A percentile compares a stretch with the other conserved stretches of the same genome.
Conservation (phyloP, 2,329 filamentous ascomycete species). For the Neonectria ditissima region DNA sequence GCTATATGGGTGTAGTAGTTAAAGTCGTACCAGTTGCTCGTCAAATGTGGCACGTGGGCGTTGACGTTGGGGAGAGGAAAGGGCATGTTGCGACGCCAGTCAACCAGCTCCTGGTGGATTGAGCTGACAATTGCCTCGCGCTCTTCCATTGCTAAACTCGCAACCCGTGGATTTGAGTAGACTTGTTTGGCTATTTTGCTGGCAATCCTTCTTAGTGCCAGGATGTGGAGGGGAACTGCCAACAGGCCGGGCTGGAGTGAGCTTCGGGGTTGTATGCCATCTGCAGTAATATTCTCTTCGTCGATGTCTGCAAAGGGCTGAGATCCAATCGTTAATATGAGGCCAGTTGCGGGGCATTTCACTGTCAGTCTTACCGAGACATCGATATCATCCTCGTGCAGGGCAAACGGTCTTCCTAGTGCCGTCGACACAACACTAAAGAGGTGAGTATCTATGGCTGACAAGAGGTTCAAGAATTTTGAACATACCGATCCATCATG, state of each 20-base stretch:
- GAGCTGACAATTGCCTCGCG: slow-evolving; percentile 49
- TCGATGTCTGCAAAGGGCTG: slow-evolving; percentile 53
- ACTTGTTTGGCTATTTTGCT: slow-evolving; percentile 55
- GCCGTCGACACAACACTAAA: slow-evolving; percentile 57
- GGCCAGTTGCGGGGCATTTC: neutral
- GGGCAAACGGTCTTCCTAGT: slow-evolving; percentile 57
- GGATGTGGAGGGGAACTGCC: slow-evolving; percentile 57
- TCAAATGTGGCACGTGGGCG: slow-evolving; percentile 56
- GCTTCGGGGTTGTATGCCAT: slow-evolving; percentile 33
- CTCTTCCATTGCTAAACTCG: slow-evolving; percentile 34
- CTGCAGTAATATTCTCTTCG: slow-evolving; percentile 49
- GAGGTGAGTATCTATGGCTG: neutral
- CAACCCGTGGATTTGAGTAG: slow-evolving; percentile 47
- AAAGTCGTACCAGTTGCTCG: slow-evolving; percentile 59
- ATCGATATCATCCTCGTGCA: slow-evolving; percentile 60
- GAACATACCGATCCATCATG: slow-evolving; percentile 59
- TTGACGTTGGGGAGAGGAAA: slow-evolving; percentile 56
- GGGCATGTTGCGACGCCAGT: slow-evolving; percentile 59
- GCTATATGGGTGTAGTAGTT: slow-evolving; percentile 61
- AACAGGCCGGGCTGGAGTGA: slow-evolving; percentile 50
- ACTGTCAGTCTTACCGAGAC: slow-evolving; percentile 46
- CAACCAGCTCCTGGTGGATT: slow-evolving; percentile 56
- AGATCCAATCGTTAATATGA: neutral
- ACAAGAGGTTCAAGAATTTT: too few species aligned
- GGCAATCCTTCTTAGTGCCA: slow-evolving; percentile 55